phyloP scores from a whole-genome alignment of 345 rosid genomes.

The Salix suchowensis region DNA sequence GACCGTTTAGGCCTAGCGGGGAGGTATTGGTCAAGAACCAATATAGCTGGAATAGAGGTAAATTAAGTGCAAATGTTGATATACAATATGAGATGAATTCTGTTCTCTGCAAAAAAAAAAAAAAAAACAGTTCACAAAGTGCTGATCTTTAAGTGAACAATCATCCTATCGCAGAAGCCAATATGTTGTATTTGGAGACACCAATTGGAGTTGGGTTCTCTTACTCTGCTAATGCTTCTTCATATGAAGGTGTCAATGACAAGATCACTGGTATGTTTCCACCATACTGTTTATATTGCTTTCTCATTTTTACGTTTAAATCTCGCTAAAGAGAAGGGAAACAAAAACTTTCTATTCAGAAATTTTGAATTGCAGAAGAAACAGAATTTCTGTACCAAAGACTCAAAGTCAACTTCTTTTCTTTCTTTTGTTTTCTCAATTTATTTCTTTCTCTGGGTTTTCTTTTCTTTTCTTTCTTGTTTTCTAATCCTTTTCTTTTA shows the following conservation, averaged over 20 bases:
- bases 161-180: slow-evolving; percentile 60
- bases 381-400: slow-evolving; percentile 23
- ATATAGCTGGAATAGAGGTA: slow-evolving; percentile 93
- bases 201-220: slow-evolving; percentile 99
- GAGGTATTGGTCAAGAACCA: slow-evolving; percentile 58
- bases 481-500: neutral
- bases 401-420: slow-evolving; percentile 25
- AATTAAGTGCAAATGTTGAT: neutral
- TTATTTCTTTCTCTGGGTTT: neutral
- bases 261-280: slow-evolving; percentile 61
- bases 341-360: neutral
- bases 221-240: slow-evolving; percentile 59
- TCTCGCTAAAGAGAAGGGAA: slow-evolving; percentile 6
- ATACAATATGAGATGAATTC: neutral
- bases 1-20: slow-evolving; percentile 97
- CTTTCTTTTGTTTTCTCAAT: neutral
- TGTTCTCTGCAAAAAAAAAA: neutral
- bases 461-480: neutral
- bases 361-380: slow-evolving; percentile 4
- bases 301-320: neutral
- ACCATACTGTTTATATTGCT: neutral
- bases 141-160: slow-evolving; percentile 11
- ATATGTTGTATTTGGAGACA: slow-evolving; percentile 85
- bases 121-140: neutral
- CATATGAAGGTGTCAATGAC: slow-evolving; percentile 66